phyloP scores from a whole-genome alignment of 805 yeast genomes.

The Sungouiozyma intestinalis region DNA sequence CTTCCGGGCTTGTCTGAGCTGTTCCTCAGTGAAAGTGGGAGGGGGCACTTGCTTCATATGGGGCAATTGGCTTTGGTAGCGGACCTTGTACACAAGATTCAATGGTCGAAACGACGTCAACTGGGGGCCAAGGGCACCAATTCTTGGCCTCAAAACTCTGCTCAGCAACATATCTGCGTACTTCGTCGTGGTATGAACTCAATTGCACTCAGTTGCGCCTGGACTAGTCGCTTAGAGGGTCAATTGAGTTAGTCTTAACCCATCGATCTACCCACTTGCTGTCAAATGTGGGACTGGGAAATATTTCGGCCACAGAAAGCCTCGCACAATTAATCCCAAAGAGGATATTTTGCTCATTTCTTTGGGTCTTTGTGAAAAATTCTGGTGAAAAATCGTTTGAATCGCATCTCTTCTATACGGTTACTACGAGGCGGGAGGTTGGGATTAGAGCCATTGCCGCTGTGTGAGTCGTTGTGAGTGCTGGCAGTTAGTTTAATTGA shows the following conservation, averaged over 20 bases:
- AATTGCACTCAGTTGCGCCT: too few relatives aligned
- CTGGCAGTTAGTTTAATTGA: too few relatives aligned
- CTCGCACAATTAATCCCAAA: background rate
- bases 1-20: conserved; percentile 33
- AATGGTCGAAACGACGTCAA: background rate
- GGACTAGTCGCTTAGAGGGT: too few relatives aligned
- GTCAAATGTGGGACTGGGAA: too few relatives aligned
- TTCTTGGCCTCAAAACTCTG: background rate
- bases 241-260: too few relatives aligned
- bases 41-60: background rate
- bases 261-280: too few relatives aligned
- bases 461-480: background rate
- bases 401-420: background rate
- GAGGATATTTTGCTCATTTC: background rate
- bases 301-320: background rate
- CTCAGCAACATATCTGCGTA: background rate
- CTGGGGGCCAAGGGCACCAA: background rate
- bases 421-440: too few relatives aligned
- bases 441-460: background rate
- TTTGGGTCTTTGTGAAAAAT: background rate
- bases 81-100: background rate
- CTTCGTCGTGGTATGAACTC: too few relatives aligned
- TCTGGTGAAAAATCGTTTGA: background rate
- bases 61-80: conserved; percentile 5
- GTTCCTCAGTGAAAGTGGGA: conserved; percentile 19